phyloP scores from a whole-genome alignment of 805 yeast genomes.

The Metschnikowia lunata region DNA sequence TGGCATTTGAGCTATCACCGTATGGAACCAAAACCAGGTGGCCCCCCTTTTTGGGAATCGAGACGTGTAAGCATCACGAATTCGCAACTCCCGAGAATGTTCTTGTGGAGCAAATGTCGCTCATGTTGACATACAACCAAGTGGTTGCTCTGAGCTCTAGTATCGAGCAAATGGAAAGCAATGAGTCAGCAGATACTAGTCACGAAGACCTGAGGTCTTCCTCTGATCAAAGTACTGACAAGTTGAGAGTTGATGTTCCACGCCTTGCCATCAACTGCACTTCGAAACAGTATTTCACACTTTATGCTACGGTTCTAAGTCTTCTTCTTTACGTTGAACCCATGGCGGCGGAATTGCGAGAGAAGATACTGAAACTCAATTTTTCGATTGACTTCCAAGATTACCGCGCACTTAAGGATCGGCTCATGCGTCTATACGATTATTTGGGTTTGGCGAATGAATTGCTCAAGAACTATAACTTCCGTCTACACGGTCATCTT shows the following conservation, averaged over 20 bases:
- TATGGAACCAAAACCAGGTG: constrained; percentile 66
- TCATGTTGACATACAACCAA: constrained; percentile 55
- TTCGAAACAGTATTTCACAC: constrained; percentile 65
- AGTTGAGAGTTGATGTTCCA: constrained; percentile 64
- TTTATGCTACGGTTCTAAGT: constrained; percentile 59
- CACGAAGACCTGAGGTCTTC: neutral
- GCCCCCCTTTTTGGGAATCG: constrained; percentile 90
- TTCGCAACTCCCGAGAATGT: constrained; percentile 44
- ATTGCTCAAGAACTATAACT: constrained; percentile 45
- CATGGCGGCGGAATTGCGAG: constrained; percentile 49
- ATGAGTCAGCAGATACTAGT: neutral
- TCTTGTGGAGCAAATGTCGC: constrained; percentile 60
- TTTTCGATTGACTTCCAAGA: constrained; percentile 71
- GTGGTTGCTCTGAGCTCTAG: constrained; percentile 25
- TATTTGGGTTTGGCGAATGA: constrained; percentile 39
- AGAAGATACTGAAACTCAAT: constrained; percentile 59
- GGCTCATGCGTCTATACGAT: constrained; percentile 47
- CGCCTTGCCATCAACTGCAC: constrained; percentile 63
- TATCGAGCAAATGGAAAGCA: constrained; percentile 10
- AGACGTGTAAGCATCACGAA: constrained; percentile 51
- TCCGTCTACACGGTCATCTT: constrained; percentile 42
- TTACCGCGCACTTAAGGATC: constrained; percentile 42
- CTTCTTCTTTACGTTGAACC: constrained; percentile 75
- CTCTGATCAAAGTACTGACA: constrained; percentile 20
- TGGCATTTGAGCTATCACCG: constrained; percentile 42